phyloP scores from a whole-genome alignment of 1,284 basidiomycete species.

The Boletellus deceptivus region DNA sequence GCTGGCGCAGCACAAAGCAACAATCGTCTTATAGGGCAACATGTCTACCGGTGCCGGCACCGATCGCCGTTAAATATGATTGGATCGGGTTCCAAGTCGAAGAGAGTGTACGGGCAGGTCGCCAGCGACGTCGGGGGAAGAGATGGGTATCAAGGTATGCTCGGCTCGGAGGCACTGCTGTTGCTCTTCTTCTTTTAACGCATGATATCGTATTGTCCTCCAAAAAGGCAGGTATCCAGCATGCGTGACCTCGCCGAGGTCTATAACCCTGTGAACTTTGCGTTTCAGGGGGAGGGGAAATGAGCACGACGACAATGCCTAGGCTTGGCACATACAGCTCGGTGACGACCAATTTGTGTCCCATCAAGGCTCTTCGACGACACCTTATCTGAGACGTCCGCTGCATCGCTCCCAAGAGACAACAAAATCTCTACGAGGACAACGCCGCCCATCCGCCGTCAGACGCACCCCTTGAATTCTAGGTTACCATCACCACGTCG shows the following conservation, averaged over 20 bases:
- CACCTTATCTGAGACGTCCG: too few species aligned
- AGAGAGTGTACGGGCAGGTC: constrained; percentile 10
- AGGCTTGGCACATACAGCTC: too few species aligned
- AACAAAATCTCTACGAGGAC: too few species aligned
- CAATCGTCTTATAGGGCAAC: constrained; percentile 9
- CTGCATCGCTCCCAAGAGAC: too few species aligned
- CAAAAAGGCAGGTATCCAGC: constrained; percentile 5
- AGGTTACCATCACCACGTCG: too few species aligned
- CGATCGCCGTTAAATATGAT: not conserved
- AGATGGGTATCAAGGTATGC: constrained; percentile 7
- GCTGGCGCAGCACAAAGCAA: constrained; percentile 8
- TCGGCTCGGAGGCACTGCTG: not conserved
- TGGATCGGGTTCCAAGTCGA: not conserved
- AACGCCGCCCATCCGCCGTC: too few species aligned
- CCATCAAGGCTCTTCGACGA: too few species aligned
- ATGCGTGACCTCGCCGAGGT: not conserved
- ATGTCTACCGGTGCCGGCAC: constrained; percentile 3
- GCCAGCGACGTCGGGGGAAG: constrained; percentile 18
- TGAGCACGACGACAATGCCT: too few species aligned
- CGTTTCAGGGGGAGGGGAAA: too few species aligned
- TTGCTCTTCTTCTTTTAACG: constrained; percentile 2
- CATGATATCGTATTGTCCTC: constrained; percentile 11
- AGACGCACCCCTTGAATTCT: too few species aligned
- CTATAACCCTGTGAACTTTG: not conserved
- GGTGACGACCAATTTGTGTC: too few species aligned